phyloP scores from a whole-genome alignment of 768 basidiomycete genomes.

The Lentinula guzmanii region DNA sequence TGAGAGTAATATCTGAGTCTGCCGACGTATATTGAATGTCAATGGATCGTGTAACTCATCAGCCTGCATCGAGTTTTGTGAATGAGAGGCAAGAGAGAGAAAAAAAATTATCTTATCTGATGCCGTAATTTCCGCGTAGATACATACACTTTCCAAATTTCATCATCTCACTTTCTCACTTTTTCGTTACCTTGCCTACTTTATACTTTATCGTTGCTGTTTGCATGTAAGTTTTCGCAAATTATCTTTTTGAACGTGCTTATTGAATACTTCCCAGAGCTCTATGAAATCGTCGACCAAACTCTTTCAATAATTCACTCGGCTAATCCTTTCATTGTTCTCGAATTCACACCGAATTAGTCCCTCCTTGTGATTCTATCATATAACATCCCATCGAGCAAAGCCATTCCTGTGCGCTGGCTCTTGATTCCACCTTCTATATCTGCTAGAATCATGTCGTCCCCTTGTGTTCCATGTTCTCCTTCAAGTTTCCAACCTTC shows the following conservation, averaged over 20 bases:
- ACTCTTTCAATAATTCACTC: neutral
- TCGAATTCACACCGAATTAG: neutral
- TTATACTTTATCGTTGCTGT: neutral
- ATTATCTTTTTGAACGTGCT: neutral
- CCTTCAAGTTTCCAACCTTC: neutral
- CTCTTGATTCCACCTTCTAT: neutral
- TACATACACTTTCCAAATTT: neutral
- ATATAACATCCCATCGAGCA: neutral
- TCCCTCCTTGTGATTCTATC: neutral
- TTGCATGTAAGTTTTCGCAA: neutral
- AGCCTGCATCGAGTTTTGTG: neutral
- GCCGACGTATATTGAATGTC: slow-evolving; percentile 48
- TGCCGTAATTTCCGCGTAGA: neutral
- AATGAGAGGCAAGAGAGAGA: neutral
- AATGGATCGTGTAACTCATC: slow-evolving; percentile 45
- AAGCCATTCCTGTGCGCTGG: neutral
- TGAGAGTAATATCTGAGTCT: slow-evolving; percentile 41
- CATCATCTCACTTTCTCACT: neutral
- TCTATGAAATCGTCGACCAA: neutral
- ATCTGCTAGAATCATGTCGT: neutral
- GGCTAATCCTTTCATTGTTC: neutral
- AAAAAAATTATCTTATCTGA: neutral
- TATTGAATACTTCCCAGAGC: neutral
- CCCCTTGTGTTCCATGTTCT: neutral
- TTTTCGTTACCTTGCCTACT: no score